Conservation (phyloP, 768 basidiomycete species). For the Termitomyces sp. region DNA sequence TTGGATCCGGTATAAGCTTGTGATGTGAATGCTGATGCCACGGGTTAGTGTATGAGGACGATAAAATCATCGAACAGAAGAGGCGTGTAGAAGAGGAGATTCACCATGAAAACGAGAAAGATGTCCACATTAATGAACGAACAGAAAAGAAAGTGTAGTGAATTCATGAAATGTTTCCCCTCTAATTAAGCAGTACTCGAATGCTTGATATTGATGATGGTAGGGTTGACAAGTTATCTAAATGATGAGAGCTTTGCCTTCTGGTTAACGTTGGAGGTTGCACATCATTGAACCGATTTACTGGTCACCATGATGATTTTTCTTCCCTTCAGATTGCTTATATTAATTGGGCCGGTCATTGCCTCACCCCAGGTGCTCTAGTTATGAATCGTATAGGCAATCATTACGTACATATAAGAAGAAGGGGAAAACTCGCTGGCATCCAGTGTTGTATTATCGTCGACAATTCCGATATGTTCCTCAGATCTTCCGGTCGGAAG, state of each 20-base stretch:
- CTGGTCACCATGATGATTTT: neutral
- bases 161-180: neutral
- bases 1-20: no score
- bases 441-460: no score
- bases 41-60: conserved; percentile 34
- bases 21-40: neutral
- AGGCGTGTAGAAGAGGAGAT: conserved; percentile 36
- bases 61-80: conserved; percentile 33
- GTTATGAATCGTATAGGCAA: neutral
- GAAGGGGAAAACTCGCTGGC: neutral
- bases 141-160: neutral
- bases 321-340: no score
- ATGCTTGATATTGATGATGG: neutral
- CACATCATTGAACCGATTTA: no score
- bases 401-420: no score
- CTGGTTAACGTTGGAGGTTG: neutral
- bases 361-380: no score
- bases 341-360: neutral
- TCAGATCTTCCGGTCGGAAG: no score
- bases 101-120: neutral
- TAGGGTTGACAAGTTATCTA: neutral
- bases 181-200: neutral
- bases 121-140: neutral
- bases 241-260: neutral
- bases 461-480: no score